Evolutionary conservation across 495 filamentous ascomycete genomes (phyloP), one percentile per base, ranked within the genome.

Genomic region (Terfezia boudieri): DNA sequence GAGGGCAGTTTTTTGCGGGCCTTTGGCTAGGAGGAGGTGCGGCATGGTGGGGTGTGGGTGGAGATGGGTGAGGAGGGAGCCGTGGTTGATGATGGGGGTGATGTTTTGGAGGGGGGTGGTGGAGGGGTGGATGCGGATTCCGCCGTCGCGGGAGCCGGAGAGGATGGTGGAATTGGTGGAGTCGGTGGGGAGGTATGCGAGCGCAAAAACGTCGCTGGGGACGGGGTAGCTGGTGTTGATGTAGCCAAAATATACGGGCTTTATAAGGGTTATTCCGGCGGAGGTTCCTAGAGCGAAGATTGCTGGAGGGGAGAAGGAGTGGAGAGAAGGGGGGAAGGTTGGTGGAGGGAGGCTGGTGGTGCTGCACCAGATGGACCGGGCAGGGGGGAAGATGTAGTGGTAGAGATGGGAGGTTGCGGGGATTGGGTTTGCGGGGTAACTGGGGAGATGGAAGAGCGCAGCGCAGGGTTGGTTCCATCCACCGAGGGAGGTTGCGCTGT

Each of bases 201-300:
- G 38, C 0, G 61, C 58, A 9, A 64, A 64, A 10, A 64, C 62
- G 52, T 64, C 62, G 9, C 55, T 62, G n/a, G 9, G 58, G 52
- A 9, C 49, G 8, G 36, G 58, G 54, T 37, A 52, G 49, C 22
- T 62, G 48, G 32, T 55, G 55, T 37, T 57, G 51, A 17, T 59
- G 48, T 11, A 57, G 57, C 23, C 53, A 7, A 32, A 32, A 5
- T 32, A 2, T 0, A 7, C 26, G 26, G 26, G 26, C 26, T 5
- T 32, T 4, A 32, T 32, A 7, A 32, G 26, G 26, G 26, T 32
- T 32, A 32, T 32, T 52, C n/a, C 53, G 53, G n/a, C 46, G 50
- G 22, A 63, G 52, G 49, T 41, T 58, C 23, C 61, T 46, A 10
- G 52, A 55, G 20, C 56, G 49, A 6, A n/a, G 48, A 20, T 54